Conservation (phyloP, 768 basidiomycete genomes). For the Boletus edulis region DNA sequence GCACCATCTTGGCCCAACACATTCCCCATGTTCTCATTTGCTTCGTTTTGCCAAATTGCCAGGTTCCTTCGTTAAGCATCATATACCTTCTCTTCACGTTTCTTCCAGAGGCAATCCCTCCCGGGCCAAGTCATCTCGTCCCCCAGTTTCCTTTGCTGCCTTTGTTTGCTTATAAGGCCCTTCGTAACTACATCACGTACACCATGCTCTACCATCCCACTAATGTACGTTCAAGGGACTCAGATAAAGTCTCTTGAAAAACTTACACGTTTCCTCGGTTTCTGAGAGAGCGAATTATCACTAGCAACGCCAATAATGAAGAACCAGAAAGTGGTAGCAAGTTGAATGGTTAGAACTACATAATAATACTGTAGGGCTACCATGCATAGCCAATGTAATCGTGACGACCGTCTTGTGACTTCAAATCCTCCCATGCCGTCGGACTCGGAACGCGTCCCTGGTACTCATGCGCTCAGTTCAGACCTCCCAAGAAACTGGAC, state of each 20-base stretch:
- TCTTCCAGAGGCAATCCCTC: conserved; percentile 18
- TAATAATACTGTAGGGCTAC: too few species aligned
- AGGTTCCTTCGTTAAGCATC: conserved; percentile 9
- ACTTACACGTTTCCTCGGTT: conserved; percentile 4
- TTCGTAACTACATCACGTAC: conserved; percentile 27
- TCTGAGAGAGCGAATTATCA: too few species aligned
- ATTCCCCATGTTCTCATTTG: conserved; percentile 6
- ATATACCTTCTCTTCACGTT: conserved; percentile 14
- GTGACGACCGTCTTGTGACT: too few species aligned
- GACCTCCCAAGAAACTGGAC: too few species aligned
- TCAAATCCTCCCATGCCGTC: too few species aligned
- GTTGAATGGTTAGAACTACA: too few species aligned
- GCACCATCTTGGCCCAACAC: conserved; percentile 4
- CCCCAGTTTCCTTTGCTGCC: background rate
- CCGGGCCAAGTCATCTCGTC: conserved; percentile 13
- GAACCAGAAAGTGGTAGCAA: too few species aligned
- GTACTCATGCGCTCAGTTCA: too few species aligned
- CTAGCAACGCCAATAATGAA: too few species aligned
- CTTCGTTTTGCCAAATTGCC: conserved; percentile 9
- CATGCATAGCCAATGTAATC: too few species aligned
- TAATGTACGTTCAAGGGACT: conserved; percentile 28
- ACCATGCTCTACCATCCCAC: conserved; percentile 28
- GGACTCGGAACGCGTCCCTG: too few species aligned
- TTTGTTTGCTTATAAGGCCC: conserved; percentile 27
- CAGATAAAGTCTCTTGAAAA: conserved; percentile 12